These are phyloP conservation scores for Rhinocladiella similis DNA, from an alignment of 2,329 filamentous ascomycete genomes.

Conservation along the genomic window DNA sequence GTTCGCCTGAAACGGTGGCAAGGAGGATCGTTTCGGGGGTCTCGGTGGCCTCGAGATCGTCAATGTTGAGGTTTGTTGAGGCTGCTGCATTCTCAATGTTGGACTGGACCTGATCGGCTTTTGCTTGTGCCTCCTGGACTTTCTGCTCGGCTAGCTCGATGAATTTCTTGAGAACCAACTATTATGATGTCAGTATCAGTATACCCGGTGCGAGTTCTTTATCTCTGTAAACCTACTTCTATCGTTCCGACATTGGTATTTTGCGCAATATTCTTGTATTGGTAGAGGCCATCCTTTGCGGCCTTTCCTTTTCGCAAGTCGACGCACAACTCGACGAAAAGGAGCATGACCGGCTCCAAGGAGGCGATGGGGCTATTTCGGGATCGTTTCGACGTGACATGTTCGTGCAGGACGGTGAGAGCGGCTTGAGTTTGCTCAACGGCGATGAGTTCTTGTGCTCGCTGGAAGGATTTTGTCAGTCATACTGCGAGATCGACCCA, in stretches of 20 bases:
- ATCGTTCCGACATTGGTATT: constrained; percentile 99
- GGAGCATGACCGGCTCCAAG: constrained; percentile 96
- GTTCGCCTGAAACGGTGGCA: constrained; percentile 95
- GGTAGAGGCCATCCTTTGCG: constrained; percentile 97
- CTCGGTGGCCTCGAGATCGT: constrained; percentile 95
- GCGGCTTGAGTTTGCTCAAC: constrained; percentile 92
- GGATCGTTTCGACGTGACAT: constrained; percentile 97
- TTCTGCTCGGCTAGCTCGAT: constrained; percentile 96
- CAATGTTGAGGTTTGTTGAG: constrained; percentile 64
- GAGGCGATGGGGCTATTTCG: constrained; percentile 96
- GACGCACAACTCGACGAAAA: constrained; percentile 94
- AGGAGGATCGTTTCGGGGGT: constrained; percentile 97
- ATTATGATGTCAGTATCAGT: constrained; percentile 15
- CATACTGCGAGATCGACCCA: constrained; percentile 19
- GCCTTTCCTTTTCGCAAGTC: constrained; percentile 97
- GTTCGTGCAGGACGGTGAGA: constrained; percentile 93
- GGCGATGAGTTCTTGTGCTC: constrained; percentile 97
- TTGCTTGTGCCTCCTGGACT: constrained; percentile 91
- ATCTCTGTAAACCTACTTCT: constrained; percentile 63
- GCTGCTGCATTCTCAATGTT: constrained; percentile 70
- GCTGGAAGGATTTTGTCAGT: constrained; percentile 46
- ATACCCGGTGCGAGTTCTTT: constrained; percentile 7
- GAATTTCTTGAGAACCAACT: constrained; percentile 94
- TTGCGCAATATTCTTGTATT: constrained; percentile 99
- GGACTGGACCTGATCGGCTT: constrained; percentile 93